phyloP scores from a whole-genome alignment of 1,139 yeast genomes.

The Yamadazyma kanchanaburiensis region DNA sequence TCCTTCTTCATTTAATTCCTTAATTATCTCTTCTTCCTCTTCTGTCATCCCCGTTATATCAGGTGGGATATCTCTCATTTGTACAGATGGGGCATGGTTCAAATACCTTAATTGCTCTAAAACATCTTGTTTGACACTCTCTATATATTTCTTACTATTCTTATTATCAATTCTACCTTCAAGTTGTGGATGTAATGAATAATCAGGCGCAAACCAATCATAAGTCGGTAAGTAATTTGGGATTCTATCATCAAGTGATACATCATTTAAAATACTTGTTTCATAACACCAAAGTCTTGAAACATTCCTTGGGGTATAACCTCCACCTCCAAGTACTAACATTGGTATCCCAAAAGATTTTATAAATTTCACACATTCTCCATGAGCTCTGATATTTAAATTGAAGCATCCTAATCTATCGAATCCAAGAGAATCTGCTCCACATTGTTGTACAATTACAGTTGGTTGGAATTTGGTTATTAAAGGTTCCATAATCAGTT shows the following conservation, averaged over 20 bases:
- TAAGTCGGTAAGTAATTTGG: conserved; percentile 82
- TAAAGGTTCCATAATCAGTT: conserved; percentile 83
- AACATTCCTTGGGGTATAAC: conserved; percentile 94
- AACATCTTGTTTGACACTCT: conserved; percentile 70
- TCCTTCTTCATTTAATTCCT: conserved; percentile 51
- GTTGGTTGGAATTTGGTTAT: conserved; percentile 75
- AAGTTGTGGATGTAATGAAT: conserved; percentile 81
- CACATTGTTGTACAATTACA: conserved; percentile 87
- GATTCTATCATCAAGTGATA: conserved; percentile 66
- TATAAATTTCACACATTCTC: conserved; percentile 88
- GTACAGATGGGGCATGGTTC: conserved; percentile 92
- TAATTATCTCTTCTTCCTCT: conserved; percentile 54
- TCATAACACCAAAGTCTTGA: conserved; percentile 95
- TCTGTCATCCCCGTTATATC: conserved; percentile 66
- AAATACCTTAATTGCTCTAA: conserved; percentile 79
- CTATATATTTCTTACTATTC: conserved; percentile 80
- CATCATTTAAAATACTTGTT: conserved; percentile 82
- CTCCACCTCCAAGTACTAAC: conserved; percentile 96
- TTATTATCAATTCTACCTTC: conserved; percentile 89
- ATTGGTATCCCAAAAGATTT: conserved; percentile 85
- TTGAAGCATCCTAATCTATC: conserved; percentile 93
- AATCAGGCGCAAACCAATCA: conserved; percentile 91
- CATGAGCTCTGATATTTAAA: conserved; percentile 89
- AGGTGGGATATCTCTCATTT: conserved; percentile 88
- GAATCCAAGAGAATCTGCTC: conserved; percentile 91